A percentile compares a stretch with the other conserved stretches of the same genome.
Evolutionary conservation across 2,329 filamentous ascomycete genomes (phyloP).

Genomic region (Fusarium sp.): DNA sequence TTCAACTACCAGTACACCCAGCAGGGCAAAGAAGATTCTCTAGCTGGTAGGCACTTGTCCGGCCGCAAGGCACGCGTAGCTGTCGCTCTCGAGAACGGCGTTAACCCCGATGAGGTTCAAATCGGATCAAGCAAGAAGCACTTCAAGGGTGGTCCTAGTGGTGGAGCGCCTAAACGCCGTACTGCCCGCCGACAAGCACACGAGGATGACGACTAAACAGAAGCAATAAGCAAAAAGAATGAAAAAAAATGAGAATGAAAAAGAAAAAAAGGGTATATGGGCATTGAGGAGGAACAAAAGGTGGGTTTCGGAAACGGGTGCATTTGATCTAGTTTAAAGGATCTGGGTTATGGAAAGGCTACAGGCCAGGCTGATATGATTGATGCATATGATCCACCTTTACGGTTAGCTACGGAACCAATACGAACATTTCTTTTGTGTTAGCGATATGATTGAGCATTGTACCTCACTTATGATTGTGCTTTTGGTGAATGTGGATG

Average conservation of each 20-base stretch:
- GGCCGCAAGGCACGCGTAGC: conserved; percentile 87
- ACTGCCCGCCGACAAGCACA: conserved; percentile 29
- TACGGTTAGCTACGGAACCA: conserved; percentile 36
- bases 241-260: conserved; percentile 54
- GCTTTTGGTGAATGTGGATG: neutral
- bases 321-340: conserved; percentile 41
- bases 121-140: conserved; percentile 86
- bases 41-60: conserved; percentile 73
- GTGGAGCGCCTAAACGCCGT: conserved; percentile 64
- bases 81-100: conserved; percentile 84
- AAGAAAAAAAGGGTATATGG: conserved; percentile 62
- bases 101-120: conserved; percentile 84
- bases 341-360: conserved; percentile 35
- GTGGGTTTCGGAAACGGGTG: conserved; percentile 63
- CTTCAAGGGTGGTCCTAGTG: conserved; percentile 82
- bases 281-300: conserved; percentile 55
- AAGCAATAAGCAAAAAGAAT: conserved; percentile 46
- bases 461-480: neutral
- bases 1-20: conserved; percentile 92
- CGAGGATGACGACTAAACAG: conserved; percentile 49
- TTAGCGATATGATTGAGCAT: neutral
- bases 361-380: conserved; percentile 35
- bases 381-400: conserved; percentile 32
- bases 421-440: conserved; percentile 41
- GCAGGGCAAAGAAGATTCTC: conserved; percentile 70